Evolutionary conservation across 192 early-diverging fungal species (phyloP), one percentile per base, ranked within the genome.

Genomic region (Entrophospora sp.): DNA sequence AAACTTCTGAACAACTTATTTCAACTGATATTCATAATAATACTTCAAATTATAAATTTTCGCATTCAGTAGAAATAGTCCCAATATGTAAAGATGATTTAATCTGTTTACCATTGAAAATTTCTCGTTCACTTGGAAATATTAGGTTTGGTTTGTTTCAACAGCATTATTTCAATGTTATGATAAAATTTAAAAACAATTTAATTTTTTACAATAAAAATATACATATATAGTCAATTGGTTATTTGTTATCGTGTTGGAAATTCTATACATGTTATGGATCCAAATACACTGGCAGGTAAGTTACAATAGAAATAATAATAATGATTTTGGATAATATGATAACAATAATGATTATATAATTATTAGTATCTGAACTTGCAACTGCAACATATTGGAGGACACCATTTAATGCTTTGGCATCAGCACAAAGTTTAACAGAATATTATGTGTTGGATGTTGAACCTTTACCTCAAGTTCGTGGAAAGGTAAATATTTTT

Each of bases 11-110:
- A 79, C 91, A 95, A 74, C 76, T 99, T 34, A 94, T 99, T 60
- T 99, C 96, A 5, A 88, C 88, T 64, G 96, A 99, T 76, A 91
- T 92, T 53, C 96, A 96, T 71, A 87, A 72, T 28, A 84, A 88
- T 51, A 93, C 91, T 7, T 87, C 89, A 56, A 95, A 93, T 74
- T 97, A 89, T 86, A 95, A 96, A 75, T 99, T 94, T 74, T 89
- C 92, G 32, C 97, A 96, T 73, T 95, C 95, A 16, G 84, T 94
- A 10, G 96, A 99, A 75, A 77, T 99, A 66, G 89, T 92, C 49
- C 96, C 96, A 32, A 83, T 99, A 42, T 99, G 96, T 79, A 92
- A 89, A 76, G 96, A 99, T 73, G 96, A 99, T 78, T 70, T 99
- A 63, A 76, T 97, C 5, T 89, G 85, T 60, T 76, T 99, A 66